Percentiles rank a stretch among this genome's conserved stretches.
Evolutionary conservation across 164 flowering plant species (phyloP).

Genomic region (Euptelea pleiosperma): DNA sequence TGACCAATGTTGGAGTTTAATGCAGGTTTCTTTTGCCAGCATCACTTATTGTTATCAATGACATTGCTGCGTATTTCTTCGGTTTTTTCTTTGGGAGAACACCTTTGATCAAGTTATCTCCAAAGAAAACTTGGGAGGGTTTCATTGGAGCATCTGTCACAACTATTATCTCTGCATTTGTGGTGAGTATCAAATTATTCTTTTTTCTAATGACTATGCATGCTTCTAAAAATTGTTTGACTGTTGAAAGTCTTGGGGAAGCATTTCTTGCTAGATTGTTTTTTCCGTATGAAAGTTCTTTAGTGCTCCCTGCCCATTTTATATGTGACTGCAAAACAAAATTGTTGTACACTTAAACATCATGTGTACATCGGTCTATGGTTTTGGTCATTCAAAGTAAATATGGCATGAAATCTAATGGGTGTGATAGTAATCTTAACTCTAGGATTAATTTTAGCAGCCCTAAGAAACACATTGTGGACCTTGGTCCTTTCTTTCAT

Average conservation of each 20-base stretch:
- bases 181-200: slow-evolving; percentile 40
- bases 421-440: no score
- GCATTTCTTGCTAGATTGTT: no score
- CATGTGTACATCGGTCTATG: no score
- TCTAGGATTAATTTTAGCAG: no score
- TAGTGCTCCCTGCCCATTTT: no score
- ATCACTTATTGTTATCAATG: slow-evolving; percentile 90
- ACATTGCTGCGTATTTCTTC: slow-evolving; percentile 87
- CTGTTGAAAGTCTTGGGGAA: background rate
- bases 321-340: no score
- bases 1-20: slow-evolving; percentile 7
- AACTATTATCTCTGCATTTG: slow-evolving; percentile 80
- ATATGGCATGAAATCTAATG: no score
- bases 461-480: no score
- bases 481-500: no score
- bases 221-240: background rate
- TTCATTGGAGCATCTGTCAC: slow-evolving; percentile 90
- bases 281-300: no score
- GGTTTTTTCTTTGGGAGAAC: slow-evolving; percentile 97
- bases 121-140: slow-evolving; percentile 99
- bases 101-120: slow-evolving; percentile 92
- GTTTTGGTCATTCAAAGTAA: no score
- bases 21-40: slow-evolving; percentile 99
- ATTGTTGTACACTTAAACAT: no score
- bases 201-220: background rate